Evolutionary conservation across 768 basidiomycete genomes (phyloP), one percentile per base, ranked within the genome.

Genomic region (Auricularia heimuer): DNA sequence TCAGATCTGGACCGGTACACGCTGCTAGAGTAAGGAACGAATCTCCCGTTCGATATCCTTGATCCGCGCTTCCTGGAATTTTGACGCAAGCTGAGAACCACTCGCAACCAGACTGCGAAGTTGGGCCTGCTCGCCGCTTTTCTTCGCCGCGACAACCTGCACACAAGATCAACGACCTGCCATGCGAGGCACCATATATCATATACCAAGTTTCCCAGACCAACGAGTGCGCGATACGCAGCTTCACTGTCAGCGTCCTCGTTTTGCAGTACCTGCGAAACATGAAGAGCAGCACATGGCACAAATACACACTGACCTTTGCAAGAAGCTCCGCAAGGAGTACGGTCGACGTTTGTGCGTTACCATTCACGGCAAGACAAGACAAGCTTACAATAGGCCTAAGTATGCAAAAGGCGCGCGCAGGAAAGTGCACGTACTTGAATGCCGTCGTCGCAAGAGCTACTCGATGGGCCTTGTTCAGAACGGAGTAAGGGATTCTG

Each of bases 371-470:
- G 24, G 75, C 74, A 42, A 85, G 72, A 68, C 88, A 90, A 2
- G 90, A 91, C 65, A 88, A 75, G 71, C 89, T 91, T 65, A n/a
- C 8, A 29, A 33, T 54, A 36, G 29, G 58, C 36, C 6, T 58
- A 63, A 56, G 24, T 60, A n/a, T 21, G 29, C 12, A 39, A 14
- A 62, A 29, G 14, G 35, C 39, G 21, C 16, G 18, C 8, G 12
- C 12, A 44, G 21, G 62, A 21, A 8, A 62, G 29, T 45, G 29
- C 21, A 80, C 89, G 70, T 69, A 98, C 96, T 98, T 98, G 77
- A 98, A 87, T 37, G 91, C 75, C 42, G 94, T 76, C 0, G 94
- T 95, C 3, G 90, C 86, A 60, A 94, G 71, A 0, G 92, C 89
- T 3, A 92, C 79, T 36, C 90, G 83, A 61, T 89, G 89, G 3